Evolutionary conservation across 768 basidiomycete species (phyloP), one percentile per base, ranked within the genome.

Genomic region (Udeniomyces megalosporus): DNA sequence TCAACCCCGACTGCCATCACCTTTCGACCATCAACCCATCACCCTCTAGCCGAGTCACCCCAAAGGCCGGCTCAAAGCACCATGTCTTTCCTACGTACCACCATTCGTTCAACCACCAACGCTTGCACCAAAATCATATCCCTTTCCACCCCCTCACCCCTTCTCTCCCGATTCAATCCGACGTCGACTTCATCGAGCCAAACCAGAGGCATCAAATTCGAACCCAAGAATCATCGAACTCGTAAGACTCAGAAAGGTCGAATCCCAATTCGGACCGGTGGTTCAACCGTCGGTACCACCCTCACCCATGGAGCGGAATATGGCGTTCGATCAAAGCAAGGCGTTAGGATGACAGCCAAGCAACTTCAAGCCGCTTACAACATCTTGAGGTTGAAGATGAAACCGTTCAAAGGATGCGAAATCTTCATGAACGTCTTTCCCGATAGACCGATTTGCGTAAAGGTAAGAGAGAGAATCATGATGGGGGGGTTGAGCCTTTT

Each of bases 381-480:
- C 60, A 84, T 89, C 49, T 82, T 97, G 62, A 84, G 86, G 77
- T 80, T 86, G 69, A 91, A 89, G 71, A 78, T 95, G 64, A 97
- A 95, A 75, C 72, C 81, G 12, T 78, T 96, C 49, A 96, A 96
- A 70, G 90, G 92, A 6, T 79, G 81, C 38, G 87, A 90, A 74
- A 81, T 90, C 47, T 91, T 80, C 71, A 69, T 93, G 73, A 79
- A 92, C 55, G 84, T 96, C 46, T 97, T 97, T 76, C 93, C 95
- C 4, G 91, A 97, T 75, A 84, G 95, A 63, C 91, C 92, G 2
- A 91, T 99, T 64, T 95, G 92, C 77, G 84, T 96, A 59, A 97
- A 99, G 81, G 89, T 88, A 62, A 48, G 78, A 69, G 20, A 20
- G 20, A 8, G 38, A 14, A 42, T 42, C 10, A 17, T 42, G 17